Percentiles rank a stretch among this genome's conserved stretches.
phyloP scores from a whole-genome alignment of 140 eudicot genomes.

The Oenanthe javanica region DNA sequence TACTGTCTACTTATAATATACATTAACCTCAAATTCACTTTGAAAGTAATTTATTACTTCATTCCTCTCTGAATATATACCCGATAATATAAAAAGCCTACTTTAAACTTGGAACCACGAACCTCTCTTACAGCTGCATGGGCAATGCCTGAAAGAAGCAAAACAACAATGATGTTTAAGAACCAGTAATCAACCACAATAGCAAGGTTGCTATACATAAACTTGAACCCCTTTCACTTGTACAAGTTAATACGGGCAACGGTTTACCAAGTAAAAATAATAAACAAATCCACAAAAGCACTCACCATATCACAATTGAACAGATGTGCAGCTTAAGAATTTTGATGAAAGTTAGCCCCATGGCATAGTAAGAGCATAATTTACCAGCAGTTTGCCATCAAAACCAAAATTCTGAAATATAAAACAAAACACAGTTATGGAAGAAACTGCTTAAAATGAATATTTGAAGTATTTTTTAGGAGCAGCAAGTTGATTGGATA shows the following conservation, averaged over 20 bases:
- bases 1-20: neutral
- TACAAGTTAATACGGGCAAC: neutral
- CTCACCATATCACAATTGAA: slow-evolving; percentile 19
- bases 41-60: neutral
- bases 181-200: neutral
- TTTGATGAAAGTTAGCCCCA: slow-evolving; percentile 61
- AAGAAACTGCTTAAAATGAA: too few relatives aligned
- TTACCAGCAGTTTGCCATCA: slow-evolving; percentile 93
- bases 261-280: neutral
- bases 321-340: slow-evolving; percentile 15
- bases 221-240: neutral
- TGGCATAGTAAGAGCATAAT: slow-evolving; percentile 94
- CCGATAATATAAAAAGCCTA: neutral
- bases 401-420: slow-evolving; percentile 79
- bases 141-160: neutral
- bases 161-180: neutral
- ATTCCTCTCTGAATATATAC: neutral
- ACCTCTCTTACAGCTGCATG: neutral
- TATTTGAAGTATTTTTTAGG: too few relatives aligned
- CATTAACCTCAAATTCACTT: neutral
- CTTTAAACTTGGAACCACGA: neutral
- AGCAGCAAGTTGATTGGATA: too few relatives aligned
- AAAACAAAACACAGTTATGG: neutral
- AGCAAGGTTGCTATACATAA: neutral
- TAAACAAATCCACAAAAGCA: slow-evolving; percentile 9